phyloP scores from a whole-genome alignment of 805 yeast species.

The Jamesozyma spencerorum region DNA sequence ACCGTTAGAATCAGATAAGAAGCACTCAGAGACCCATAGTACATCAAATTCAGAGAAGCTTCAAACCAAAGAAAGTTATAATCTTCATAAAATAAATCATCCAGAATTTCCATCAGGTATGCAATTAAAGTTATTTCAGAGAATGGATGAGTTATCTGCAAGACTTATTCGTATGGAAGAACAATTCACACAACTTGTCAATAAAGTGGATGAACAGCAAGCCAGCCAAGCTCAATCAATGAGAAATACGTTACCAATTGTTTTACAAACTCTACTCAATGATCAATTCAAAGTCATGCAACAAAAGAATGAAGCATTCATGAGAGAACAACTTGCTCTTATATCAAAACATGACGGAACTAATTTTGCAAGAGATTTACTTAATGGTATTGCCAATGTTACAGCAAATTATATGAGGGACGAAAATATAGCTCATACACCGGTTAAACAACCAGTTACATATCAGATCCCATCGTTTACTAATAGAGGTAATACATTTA shows the following conservation, averaged over 20 bases:
- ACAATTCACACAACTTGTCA: slow-evolving; percentile 20
- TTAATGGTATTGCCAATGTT: slow-evolving; percentile 25
- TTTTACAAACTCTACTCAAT: slow-evolving; percentile 4
- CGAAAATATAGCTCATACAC: not conserved
- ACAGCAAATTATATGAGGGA: slow-evolving; percentile 21
- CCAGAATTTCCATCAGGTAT: no score
- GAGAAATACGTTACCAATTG: slow-evolving; percentile 1
- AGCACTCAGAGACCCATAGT: no score
- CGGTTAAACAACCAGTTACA: not conserved
- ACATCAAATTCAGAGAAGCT: no score
- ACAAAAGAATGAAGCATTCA: slow-evolving; percentile 3
- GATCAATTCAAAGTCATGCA: slow-evolving; percentile 5
- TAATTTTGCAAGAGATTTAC: slow-evolving; percentile 19
- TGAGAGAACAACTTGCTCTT: not conserved
- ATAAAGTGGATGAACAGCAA: slow-evolving; percentile 17
- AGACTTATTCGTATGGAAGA: slow-evolving; percentile 27
- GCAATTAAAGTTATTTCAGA: slow-evolving; percentile 22
- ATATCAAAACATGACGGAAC: not conserved
- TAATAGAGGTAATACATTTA: slow-evolving; percentile 14
- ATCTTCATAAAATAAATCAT: no score
- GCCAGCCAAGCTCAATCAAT: slow-evolving; percentile 4
- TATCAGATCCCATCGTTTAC: slow-evolving; percentile 3
- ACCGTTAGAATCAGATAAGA: no score
- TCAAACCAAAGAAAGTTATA: no score
- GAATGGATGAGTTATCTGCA: slow-evolving; percentile 28